Percentiles rank a stretch among this genome's conserved stretches.
These are phyloP conservation scores for Pythium coloratum DNA, from an alignment of 352 stramenopile genomes.

Conservation along the genomic window DNA sequence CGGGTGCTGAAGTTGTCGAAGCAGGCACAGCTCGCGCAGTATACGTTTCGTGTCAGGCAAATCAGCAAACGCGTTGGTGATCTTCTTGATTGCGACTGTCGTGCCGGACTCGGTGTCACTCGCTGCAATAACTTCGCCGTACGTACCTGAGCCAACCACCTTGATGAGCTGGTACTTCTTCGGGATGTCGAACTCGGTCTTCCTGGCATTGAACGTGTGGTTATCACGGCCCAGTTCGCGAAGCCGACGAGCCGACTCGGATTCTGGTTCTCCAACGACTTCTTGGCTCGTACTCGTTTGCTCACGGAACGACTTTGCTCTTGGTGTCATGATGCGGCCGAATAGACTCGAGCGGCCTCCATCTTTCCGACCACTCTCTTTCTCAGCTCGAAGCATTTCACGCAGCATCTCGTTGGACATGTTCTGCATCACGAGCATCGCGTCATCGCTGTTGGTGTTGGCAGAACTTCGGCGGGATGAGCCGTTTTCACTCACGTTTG, in stretches of 20 bases:
- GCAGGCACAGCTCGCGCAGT: slow-evolving; percentile 92
- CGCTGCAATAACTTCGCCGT: slow-evolving; percentile 80
- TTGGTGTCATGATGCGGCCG: slow-evolving; percentile 14
- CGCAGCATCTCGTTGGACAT: slow-evolving; percentile 60
- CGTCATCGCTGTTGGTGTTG: slow-evolving; percentile 35
- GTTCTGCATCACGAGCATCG: slow-evolving; percentile 44
- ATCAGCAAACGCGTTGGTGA: slow-evolving; percentile 81
- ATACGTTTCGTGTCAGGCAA: slow-evolving; percentile 91
- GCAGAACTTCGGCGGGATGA: slow-evolving; percentile 10
- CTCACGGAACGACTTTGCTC: slow-evolving; percentile 8
- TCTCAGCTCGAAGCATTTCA: slow-evolving; percentile 52
- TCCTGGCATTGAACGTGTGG: slow-evolving; percentile 66
- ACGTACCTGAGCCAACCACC: slow-evolving; percentile 75
- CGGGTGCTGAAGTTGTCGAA: slow-evolving; percentile 84
- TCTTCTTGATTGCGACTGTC: slow-evolving; percentile 96
- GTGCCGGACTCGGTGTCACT: slow-evolving; percentile 75
- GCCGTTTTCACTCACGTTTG: slow-evolving; percentile 19
- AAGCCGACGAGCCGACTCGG: slow-evolving; percentile 36
- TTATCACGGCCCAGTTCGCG: slow-evolving; percentile 51
- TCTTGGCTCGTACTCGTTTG: background rate
- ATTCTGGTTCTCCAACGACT: slow-evolving; percentile 10
- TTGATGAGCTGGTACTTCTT: slow-evolving; percentile 85
- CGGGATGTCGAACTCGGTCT: slow-evolving; percentile 69
- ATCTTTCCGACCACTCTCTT: slow-evolving; percentile 25
- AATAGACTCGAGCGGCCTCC: slow-evolving; percentile 11